Conservation (phyloP, 2,329 filamentous ascomycete species). For the Calonectria multiphialidica region DNA sequence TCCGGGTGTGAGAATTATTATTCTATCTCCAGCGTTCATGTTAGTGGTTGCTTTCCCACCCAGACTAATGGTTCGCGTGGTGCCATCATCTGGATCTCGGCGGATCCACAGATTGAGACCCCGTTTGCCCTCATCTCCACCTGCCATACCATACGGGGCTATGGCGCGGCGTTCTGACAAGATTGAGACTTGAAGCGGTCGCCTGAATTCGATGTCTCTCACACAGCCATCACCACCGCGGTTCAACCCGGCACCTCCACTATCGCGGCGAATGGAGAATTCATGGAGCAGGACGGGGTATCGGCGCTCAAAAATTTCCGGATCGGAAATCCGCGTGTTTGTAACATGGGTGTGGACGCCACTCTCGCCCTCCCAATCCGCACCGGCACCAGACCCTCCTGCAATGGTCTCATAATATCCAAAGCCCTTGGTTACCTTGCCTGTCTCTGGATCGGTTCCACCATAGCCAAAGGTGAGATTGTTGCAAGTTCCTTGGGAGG, state of each 20-base stretch:
- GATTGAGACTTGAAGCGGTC: conserved; percentile 8
- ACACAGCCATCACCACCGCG: conserved; percentile 80
- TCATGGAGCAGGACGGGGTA: conserved; percentile 77
- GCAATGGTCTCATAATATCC: conserved; percentile 91
- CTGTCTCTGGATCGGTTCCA: conserved; percentile 56
- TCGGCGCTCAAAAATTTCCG: conserved; percentile 81
- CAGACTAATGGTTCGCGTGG: not conserved
- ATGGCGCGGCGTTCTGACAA: conserved; percentile 8
- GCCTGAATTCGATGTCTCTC: conserved; percentile 77
- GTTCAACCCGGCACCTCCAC: conserved; percentile 65
- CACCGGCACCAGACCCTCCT: conserved; percentile 80
- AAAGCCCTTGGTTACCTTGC: conserved; percentile 66
- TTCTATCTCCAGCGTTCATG: not conserved
- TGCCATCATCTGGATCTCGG: conserved; percentile 43
- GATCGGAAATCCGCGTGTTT: conserved; percentile 85
- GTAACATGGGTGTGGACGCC: conserved; percentile 89
- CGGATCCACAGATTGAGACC: conserved; percentile 7
- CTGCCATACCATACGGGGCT: conserved; percentile 12
- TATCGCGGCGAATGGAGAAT: conserved; percentile 73
- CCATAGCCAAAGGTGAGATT: conserved; percentile 87
- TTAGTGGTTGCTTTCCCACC: not conserved
- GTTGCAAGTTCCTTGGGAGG: conserved; percentile 84
- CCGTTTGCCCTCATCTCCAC: conserved; percentile 8
- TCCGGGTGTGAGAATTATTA: conserved; percentile 11
- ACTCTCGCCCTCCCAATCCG: conserved; percentile 77